Evolutionary conservation across 306 rosid genomes (phyloP).

Genomic region (Sechiopsis laciniata): DNA sequence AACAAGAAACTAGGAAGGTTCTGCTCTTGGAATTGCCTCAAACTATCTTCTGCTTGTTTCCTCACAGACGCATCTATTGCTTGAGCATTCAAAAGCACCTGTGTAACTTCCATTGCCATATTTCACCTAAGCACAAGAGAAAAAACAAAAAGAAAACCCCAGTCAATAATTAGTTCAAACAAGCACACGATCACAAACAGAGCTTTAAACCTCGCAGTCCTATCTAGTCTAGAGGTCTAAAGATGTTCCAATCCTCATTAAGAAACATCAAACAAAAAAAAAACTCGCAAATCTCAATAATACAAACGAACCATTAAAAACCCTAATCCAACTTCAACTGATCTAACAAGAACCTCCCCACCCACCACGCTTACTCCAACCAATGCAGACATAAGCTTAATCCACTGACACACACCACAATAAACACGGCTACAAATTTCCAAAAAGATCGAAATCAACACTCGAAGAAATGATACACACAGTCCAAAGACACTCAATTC

Average conservation of each 20-base stretch:
- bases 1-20: conserved; percentile 74
- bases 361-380: neutral
- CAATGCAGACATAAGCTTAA: neutral
- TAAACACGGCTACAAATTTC: neutral
- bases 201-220: neutral
- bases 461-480: neutral
- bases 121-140: neutral
- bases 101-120: conserved; percentile 88
- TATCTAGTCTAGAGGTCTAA: neutral
- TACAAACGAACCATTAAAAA: neutral
- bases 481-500: neutral
- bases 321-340: neutral
- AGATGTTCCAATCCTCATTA: neutral
- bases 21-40: conserved; percentile 84
- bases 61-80: conserved; percentile 65
- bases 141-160: neutral
- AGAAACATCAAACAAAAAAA: neutral
- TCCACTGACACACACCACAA: neutral
- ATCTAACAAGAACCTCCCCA: neutral
- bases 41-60: conserved; percentile 72
- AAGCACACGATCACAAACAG: neutral
- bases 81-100: conserved; percentile 85
- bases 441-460: neutral
- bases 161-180: neutral
- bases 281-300: conserved; percentile 1